Evolutionary conservation across 306 rosid genomes (phyloP).

Genomic region (Abrus pulchellus): DNA sequence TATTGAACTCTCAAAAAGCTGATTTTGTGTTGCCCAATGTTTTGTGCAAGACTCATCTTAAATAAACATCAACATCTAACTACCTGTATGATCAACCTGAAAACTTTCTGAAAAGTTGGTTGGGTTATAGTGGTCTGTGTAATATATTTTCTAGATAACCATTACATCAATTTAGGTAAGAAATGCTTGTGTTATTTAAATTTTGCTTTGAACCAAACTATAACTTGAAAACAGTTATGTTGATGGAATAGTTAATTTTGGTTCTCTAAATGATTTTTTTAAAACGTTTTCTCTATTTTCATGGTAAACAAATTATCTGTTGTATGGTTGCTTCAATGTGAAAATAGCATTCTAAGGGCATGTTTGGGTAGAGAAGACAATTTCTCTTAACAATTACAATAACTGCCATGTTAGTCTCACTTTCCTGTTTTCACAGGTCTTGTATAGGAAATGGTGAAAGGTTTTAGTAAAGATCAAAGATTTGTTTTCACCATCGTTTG

Average conservation of each 20-base stretch:
- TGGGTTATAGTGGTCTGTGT: constrained; percentile 12
- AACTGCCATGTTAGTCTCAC: neutral
- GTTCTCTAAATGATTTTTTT: neutral
- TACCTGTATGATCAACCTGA: constrained; percentile 20
- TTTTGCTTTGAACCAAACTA: constrained; percentile 16
- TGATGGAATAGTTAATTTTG: constrained; percentile 26
- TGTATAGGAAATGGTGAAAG: neutral
- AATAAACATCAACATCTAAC: constrained; percentile 2
- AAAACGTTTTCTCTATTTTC: neutral
- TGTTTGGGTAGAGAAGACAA: neutral
- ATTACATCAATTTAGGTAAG: neutral
- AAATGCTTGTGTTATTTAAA: constrained; percentile 17
- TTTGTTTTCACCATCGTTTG: neutral
- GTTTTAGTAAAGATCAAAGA: neutral
- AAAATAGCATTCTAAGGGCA: constrained; percentile 21
- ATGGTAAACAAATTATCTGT: constrained; percentile 4
- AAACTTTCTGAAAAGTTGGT: constrained; percentile 24
- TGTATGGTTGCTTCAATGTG: constrained; percentile 1
- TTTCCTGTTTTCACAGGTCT: neutral
- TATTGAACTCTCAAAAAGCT: neutral
- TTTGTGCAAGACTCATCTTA: constrained; percentile 28
- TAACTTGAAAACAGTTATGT: constrained; percentile 29
- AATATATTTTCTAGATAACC: neutral
- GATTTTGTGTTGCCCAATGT: constrained; percentile 2
- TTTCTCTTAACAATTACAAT: neutral